Evolutionary conservation across 129 eudicot species (phyloP).

Genomic region (Flaveria ramosissima): DNA sequence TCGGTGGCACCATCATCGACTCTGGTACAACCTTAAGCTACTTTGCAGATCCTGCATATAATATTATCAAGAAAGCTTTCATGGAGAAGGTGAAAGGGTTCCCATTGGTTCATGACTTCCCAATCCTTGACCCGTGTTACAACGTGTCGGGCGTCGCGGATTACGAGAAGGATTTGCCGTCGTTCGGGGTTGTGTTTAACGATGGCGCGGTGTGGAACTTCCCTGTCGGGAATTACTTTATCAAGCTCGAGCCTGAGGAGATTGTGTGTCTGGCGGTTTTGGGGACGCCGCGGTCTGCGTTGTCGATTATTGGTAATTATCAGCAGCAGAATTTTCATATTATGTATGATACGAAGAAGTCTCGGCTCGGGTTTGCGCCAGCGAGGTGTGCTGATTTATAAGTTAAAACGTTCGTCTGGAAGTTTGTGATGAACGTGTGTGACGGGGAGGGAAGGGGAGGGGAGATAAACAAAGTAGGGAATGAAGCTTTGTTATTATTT

Average conservation of each 20-base stretch:
- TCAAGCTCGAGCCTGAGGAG: slow-evolving; percentile 77
- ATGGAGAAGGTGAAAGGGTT: slow-evolving; percentile 50
- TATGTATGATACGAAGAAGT: slow-evolving; percentile 75
- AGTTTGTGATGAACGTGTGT: neutral
- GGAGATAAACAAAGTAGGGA: slow-evolving; percentile 16
- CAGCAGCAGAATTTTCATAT: slow-evolving; percentile 96
- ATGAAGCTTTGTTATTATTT: neutral
- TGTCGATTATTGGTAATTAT: slow-evolving; percentile 92
- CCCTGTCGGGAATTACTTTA: slow-evolving; percentile 81
- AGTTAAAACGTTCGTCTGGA: neutral
- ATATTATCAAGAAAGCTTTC: slow-evolving; percentile 67
- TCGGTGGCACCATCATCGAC: slow-evolving; percentile 89
- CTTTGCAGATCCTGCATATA: slow-evolving; percentile 76
- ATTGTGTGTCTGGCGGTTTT: slow-evolving; percentile 80
- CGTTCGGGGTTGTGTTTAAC: slow-evolving; percentile 59
- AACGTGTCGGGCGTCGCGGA: slow-evolving; percentile 71
- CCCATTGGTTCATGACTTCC: slow-evolving; percentile 64
- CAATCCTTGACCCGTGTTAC: slow-evolving; percentile 79
- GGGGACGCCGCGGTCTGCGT: slow-evolving; percentile 66
- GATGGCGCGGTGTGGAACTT: slow-evolving; percentile 93
- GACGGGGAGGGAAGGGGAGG: neutral
- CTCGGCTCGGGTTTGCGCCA: slow-evolving; percentile 93
- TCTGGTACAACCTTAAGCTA: slow-evolving; percentile 92
- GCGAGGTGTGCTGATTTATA: slow-evolving; percentile 71
- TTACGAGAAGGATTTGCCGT: slow-evolving; percentile 55